Evolutionary conservation across 2,329 filamentous ascomycete species (phyloP).

Genomic region (Thermomyces lanuginosus): DNA sequence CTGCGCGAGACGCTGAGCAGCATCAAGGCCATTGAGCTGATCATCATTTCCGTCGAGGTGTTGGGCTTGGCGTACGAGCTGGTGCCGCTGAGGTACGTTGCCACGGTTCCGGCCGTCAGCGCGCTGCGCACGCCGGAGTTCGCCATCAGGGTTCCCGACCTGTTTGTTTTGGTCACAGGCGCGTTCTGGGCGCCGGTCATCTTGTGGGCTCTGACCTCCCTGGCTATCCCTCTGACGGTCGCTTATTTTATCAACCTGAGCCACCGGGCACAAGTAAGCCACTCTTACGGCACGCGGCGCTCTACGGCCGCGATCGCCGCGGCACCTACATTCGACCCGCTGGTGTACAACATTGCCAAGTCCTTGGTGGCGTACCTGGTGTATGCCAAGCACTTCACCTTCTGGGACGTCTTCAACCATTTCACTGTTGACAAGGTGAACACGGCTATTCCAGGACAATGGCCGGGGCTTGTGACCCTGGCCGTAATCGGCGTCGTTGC

Average conservation of each 20-base stretch:
- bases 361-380: constrained; percentile 67
- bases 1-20: constrained; percentile 54
- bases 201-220: constrained; percentile 58
- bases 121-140: constrained; percentile 41
- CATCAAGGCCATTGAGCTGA: constrained; percentile 51
- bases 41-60: constrained; percentile 53
- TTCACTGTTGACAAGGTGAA: constrained; percentile 23
- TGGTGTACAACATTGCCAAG: constrained; percentile 82
- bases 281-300: constrained; percentile 13
- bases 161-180: constrained; percentile 59
- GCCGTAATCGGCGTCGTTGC: constrained; percentile 26
- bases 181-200: constrained; percentile 72
- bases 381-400: constrained; percentile 40
- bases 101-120: constrained; percentile 50
- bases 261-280: constrained; percentile 26
- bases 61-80: constrained; percentile 53
- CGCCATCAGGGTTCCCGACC: constrained; percentile 56
- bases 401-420: constrained; percentile 21
- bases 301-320: constrained; percentile 10
- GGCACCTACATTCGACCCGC: constrained; percentile 48
- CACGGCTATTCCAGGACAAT: constrained; percentile 22
- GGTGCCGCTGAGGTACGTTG: constrained; percentile 54
- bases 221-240: constrained; percentile 51
- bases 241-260: constrained; percentile 89
- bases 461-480: constrained; percentile 24